These are phyloP conservation scores for Aureobasidium namibiae DNA, from an alignment of 2,329 filamentous ascomycete genomes.

Conservation along the genomic window DNA sequence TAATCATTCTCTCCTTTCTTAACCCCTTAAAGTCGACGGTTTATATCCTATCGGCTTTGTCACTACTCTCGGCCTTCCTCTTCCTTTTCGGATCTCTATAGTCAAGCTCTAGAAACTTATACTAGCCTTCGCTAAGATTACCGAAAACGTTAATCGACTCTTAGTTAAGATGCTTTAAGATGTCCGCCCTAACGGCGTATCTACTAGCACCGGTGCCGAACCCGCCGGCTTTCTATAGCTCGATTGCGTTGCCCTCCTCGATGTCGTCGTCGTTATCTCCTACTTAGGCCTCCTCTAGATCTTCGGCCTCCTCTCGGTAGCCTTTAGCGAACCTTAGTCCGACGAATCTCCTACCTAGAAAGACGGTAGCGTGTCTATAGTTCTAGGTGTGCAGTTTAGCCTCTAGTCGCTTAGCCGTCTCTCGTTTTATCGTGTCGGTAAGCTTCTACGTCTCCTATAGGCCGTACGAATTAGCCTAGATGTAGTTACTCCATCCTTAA, in stretches of 20 bases:
- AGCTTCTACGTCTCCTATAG: neutral
- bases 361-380: neutral
- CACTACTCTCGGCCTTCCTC: neutral
- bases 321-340: neutral
- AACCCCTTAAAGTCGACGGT: neutral
- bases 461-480: neutral
- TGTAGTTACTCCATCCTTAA: neutral
- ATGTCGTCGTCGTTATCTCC: neutral
- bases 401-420: neutral
- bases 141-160: neutral
- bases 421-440: neutral
- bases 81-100: neutral
- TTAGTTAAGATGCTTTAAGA: neutral
- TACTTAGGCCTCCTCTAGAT: neutral
- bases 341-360: neutral
- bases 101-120: neutral
- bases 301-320: neutral
- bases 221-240: neutral
- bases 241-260: neutral
- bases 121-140: neutral
- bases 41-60: neutral
- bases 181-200: neutral
- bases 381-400: neutral
- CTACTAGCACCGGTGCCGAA: neutral
- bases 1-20: neutral